Evolutionary conservation across 306 rosid genomes (phyloP), one percentile per base, ranked within the genome.

Genomic region (Rosa chinensis): DNA sequence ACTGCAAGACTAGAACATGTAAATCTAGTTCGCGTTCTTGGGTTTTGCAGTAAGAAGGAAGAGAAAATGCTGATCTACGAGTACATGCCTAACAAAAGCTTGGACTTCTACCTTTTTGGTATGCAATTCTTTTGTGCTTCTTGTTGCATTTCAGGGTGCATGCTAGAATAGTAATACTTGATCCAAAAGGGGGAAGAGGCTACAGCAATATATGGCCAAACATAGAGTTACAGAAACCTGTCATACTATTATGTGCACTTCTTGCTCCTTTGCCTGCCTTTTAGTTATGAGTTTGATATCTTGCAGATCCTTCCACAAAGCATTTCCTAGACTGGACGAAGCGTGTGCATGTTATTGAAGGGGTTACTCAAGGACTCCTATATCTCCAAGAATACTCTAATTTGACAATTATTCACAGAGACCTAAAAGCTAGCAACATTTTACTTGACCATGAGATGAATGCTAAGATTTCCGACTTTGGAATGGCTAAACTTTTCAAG

Each of bases 381-480:
- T 92, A 92, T 81, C 95, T 90, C 69, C 93, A 90, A 74, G 93
- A 92, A 70, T 86, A 90, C 79, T 92, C 97, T n/a, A 89, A 91
- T 68, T 80, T 87, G 52, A 92, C 90, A 6, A 86, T 92, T 58
- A 86, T 90, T 77, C 94, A 91, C 39, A 72, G 97, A 20, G 93
- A 91, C 83, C 76, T 91, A 21, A 91, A 91, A 82, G 84, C 91
- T 10, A 87, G 94, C 66, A 92, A 92, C 63, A 82, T 88, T 49
- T 78, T 87, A 66, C 39, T 90, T 50, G 92, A 92, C 63, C 40
- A 82, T 37, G 84, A 87, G 4, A 80, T 91, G 89, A 87, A 75
- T 44, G 87, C 93, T 0, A 91, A 89, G 77, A 91, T 91, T 74
- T 88, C 93, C 0, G 91, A 91, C 73, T 91, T 91, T 25, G 91